Base-by-base conservation (phyloP, 495 filamentous ascomycete genomes). In the Penicillium canariense region DNA sequence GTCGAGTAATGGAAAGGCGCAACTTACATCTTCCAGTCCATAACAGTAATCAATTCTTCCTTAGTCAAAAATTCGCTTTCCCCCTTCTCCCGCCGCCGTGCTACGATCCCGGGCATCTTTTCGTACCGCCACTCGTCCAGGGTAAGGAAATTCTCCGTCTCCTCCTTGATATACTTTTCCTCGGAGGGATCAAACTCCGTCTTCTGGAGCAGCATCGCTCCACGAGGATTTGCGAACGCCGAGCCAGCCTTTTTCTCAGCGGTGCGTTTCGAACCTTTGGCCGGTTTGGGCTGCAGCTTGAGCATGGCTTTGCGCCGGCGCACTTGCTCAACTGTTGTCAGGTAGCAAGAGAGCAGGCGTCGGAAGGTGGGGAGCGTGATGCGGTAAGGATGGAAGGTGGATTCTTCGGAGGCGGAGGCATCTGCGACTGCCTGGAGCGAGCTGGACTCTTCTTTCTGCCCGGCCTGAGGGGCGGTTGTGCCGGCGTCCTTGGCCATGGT, bases 11-110 rank as follows among this genome's bases (percentile, higher is more conserved):
- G 25, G 39, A 11, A 38, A 47, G 38, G 45, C 5, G 23, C 17
- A n/a, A 77, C 84, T 63, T 77, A 90, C 87, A 88, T 68, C 71
- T 91, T 92, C 88, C 88, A 92, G 50, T 87, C 82, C 45, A 90
- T 81, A n/a, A 90, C 52, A 28, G 35, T 50, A 35, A 68, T 40
- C 26, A 74, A 22, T 27, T 76, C 73, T 0, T 68, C 66, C 18
- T 71, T 73, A 11, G 50, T 59, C 8, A 75, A 58, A n/a, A 31
- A 48, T 49, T 25, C 42, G 3, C 39, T 22, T 20, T 23, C 26
- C 22, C 25, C 15, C 20, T 56, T 59, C 36, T 25, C 15, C 32
- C 27, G 46, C 8, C 68, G 36, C 43, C 52, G 28, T 14, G 34
- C 45, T 10, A 75, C 28, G 1, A 45, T 9, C 23, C 9, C 31